Evolutionary conservation across 345 rosid genomes (phyloP).

Genomic region (Dimocarpus longan): DNA sequence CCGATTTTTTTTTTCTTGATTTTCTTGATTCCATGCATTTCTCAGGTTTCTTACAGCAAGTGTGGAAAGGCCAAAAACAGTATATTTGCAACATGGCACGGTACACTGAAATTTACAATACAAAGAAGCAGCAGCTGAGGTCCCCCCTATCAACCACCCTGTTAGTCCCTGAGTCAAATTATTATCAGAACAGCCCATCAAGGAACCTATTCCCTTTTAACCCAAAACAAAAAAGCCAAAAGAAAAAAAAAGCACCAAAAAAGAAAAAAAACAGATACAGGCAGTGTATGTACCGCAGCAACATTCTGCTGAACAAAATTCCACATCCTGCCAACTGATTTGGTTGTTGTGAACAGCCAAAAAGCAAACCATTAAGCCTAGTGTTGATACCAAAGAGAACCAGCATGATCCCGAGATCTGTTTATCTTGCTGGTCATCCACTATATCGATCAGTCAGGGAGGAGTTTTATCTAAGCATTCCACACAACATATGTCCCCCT

Average conservation of each 20-base stretch:
- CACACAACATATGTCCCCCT: conserved; percentile 60
- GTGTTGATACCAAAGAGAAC: not conserved
- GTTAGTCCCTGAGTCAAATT: not conserved
- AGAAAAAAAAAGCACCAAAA: too few species aligned
- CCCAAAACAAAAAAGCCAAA: too few species aligned
- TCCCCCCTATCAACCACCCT: not conserved
- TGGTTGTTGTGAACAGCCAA: not conserved
- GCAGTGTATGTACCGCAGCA: conserved; percentile 18
- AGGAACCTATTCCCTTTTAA: not conserved
- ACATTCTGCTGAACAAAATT: conserved; percentile 19
- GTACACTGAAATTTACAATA: not conserved
- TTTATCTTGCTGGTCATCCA: not conserved
- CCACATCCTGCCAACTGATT: conserved; percentile 15
- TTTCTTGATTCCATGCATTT: not conserved
- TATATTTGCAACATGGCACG: not conserved
- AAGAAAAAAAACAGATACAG: conserved; percentile 2
- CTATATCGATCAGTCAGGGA: not conserved
- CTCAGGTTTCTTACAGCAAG: not conserved
- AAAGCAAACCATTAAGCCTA: not conserved
- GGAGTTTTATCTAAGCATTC: conserved; percentile 41
- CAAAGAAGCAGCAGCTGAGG: not conserved
- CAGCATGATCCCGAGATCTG: not conserved
- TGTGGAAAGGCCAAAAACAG: not conserved
- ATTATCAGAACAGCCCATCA: not conserved
- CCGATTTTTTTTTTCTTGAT: not conserved